Evolutionary conservation across 2,329 filamentous ascomycete genomes (phyloP).

Genomic region (Aspergillus hortae): DNA sequence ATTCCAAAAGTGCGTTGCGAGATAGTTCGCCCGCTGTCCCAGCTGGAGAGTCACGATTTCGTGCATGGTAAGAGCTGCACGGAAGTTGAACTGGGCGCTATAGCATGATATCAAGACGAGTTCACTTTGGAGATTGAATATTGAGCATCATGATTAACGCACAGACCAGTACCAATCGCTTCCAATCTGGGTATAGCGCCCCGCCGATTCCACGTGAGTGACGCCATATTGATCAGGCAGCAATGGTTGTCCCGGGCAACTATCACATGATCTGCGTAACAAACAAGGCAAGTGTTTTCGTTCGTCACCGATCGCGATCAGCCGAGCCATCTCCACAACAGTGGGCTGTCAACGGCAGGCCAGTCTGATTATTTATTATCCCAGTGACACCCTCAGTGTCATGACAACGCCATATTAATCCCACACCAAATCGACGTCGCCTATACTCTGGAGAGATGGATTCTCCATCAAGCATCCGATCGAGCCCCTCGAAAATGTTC

Average conservation of each 20-base stretch:
- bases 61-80: slow-evolving; percentile 62
- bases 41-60: slow-evolving; percentile 94
- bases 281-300: slow-evolving; percentile 25
- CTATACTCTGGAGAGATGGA: slow-evolving; percentile 27
- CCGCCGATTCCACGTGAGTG: slow-evolving; percentile 19
- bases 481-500: slow-evolving; percentile 20
- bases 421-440: not conserved
- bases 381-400: not conserved
- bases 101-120: no score
- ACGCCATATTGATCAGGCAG: slow-evolving; percentile 4
- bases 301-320: slow-evolving; percentile 25
- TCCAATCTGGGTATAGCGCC: slow-evolving; percentile 7
- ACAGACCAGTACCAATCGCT: not conserved
- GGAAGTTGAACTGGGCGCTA: not conserved
- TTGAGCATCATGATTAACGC: not conserved
- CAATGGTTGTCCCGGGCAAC: slow-evolving; percentile 29
- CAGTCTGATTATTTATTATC: not conserved
- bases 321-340: slow-evolving; percentile 16
- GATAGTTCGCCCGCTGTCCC: slow-evolving; percentile 86
- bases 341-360: slow-evolving; percentile 1
- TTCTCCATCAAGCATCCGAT: slow-evolving; percentile 30
- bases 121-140: not conserved
- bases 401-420: not conserved
- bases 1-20: slow-evolving; percentile 98
- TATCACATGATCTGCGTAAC: slow-evolving; percentile 27